Evolutionary conservation across 805 yeast species (phyloP), one percentile per base, ranked within the genome.

Genomic region (Candida maris): DNA sequence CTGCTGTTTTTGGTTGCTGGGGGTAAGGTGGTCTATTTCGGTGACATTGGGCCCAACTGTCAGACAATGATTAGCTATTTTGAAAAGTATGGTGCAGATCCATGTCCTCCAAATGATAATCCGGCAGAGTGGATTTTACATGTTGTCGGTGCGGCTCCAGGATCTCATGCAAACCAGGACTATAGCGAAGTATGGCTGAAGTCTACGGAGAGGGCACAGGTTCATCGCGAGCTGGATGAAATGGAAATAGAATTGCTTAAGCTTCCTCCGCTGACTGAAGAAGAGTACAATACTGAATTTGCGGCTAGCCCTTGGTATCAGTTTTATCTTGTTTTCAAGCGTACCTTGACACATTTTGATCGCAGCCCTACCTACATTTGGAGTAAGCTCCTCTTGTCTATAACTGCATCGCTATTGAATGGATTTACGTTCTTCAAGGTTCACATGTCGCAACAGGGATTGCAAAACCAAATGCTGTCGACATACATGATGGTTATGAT

Each of bases 111-210:
- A 6, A 60, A 64, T 21, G 87, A 77, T 34, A 81, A 82, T 46
- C 87, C 88, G 18, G 88, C 87, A 27, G 88, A 81, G 57, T 81
- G 80, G 64, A 77, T 81, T 61, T 64, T 81, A 46, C 78, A 79
- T 41, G 76, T 76, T 38, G 79, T 83, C 57, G 89, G 91, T 42
- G 88, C 89, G 18, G 88, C 85, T 53, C 86, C 89, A 4, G 80
- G 85, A 25, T 79, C 86, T 4, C 55, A 63, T 35, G 73, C 71
- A 13, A 51, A 59, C 18, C 71, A 68, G 33, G 79, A 83, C 56
- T 83, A 83, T 78, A 65, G 68, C 54, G 75, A 77, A 7, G 65
- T 73, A 8, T 83, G 91, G 91, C 45, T 45, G 10, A 61, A 57
- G 13, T 46, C 57, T 15, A 38, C 42, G 5, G 61, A 63, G 38